Evolutionary conservation across 1,139 yeast species (phyloP).

Genomic region (Nakaseomyces glabratus): DNA sequence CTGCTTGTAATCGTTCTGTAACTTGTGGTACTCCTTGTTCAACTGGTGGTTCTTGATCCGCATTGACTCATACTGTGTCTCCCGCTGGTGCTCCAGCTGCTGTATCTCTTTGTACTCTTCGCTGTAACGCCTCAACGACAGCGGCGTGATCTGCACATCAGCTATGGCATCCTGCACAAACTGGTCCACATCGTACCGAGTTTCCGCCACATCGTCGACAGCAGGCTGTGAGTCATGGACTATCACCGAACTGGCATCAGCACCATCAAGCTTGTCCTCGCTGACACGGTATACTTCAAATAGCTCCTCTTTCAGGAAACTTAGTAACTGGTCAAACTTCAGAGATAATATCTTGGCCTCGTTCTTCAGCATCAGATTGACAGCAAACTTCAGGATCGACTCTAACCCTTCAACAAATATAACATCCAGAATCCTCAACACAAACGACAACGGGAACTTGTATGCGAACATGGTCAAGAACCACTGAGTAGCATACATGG

Average conservation of each 20-base stretch:
- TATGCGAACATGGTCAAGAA: conserved; percentile 89
- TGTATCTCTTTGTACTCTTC: conserved; percentile 67
- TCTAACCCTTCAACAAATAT: conserved; percentile 91
- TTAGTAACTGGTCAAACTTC: conserved; percentile 66
- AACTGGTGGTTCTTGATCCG: conserved; percentile 60
- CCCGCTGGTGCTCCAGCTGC: conserved; percentile 54
- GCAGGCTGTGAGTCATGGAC: conserved; percentile 14
- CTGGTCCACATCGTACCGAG: conserved; percentile 60
- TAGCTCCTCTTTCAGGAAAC: conserved; percentile 66
- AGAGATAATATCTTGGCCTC: conserved; percentile 49
- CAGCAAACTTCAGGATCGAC: conserved; percentile 72
- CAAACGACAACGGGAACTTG: conserved; percentile 75
- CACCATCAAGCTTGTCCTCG: conserved; percentile 36
- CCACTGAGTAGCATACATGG: conserved; percentile 97
- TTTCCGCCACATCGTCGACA: too few species aligned
- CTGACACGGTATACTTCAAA: conserved; percentile 52
- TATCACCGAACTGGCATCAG: conserved; percentile 10
- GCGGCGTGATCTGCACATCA: conserved; percentile 55
- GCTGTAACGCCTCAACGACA: conserved; percentile 56
- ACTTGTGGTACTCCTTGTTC: conserved; percentile 59
- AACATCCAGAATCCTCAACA: conserved; percentile 76
- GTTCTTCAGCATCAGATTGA: conserved; percentile 71
- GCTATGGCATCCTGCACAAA: conserved; percentile 69
- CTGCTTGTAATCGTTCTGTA: conserved; percentile 58
- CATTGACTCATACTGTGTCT: conserved; percentile 57